Evolutionary conservation across 2,329 filamentous ascomycete genomes (phyloP).

Genomic region (Fusarium agapanthi): DNA sequence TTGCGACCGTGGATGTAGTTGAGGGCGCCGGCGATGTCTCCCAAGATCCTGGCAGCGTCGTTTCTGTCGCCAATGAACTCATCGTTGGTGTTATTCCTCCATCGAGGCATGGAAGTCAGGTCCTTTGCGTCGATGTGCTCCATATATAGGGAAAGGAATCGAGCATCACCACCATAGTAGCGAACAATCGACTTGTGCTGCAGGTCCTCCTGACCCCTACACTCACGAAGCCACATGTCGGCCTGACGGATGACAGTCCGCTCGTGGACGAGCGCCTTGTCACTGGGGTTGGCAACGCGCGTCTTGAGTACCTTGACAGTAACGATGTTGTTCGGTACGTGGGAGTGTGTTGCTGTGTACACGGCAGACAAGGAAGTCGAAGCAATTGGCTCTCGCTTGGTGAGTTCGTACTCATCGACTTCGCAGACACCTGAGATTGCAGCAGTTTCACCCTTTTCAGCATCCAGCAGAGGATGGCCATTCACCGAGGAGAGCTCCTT

Average conservation of each 20-base stretch:
- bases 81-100: slow-evolving; percentile 58
- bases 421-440: slow-evolving; percentile 60
- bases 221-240: slow-evolving; percentile 68
- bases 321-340: slow-evolving; percentile 62
- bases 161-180: slow-evolving; percentile 67
- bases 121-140: slow-evolving; percentile 67
- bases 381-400: slow-evolving; percentile 65
- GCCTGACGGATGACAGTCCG: slow-evolving; percentile 67
- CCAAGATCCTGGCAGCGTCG: slow-evolving; percentile 62
- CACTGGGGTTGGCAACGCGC: slow-evolving; percentile 49
- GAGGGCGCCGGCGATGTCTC: slow-evolving; percentile 63
- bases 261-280: slow-evolving; percentile 60
- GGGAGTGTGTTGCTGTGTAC: slow-evolving; percentile 63
- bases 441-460: slow-evolving; percentile 59
- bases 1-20: slow-evolving; percentile 64
- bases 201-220: slow-evolving; percentile 63
- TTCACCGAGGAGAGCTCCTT: slow-evolving; percentile 57
- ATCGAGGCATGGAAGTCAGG: slow-evolving; percentile 58
- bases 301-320: slow-evolving; percentile 71
- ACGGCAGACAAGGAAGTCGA: slow-evolving; percentile 64
- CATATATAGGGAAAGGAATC: slow-evolving; percentile 69
- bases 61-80: slow-evolving; percentile 59
- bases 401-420: slow-evolving; percentile 63
- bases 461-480: slow-evolving; percentile 61
- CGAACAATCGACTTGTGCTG: slow-evolving; percentile 66